Evolutionary conservation across 495 filamentous ascomycete genomes (phyloP), one percentile per base, ranked within the genome.

Genomic region (Talaromyces stipitatus): DNA sequence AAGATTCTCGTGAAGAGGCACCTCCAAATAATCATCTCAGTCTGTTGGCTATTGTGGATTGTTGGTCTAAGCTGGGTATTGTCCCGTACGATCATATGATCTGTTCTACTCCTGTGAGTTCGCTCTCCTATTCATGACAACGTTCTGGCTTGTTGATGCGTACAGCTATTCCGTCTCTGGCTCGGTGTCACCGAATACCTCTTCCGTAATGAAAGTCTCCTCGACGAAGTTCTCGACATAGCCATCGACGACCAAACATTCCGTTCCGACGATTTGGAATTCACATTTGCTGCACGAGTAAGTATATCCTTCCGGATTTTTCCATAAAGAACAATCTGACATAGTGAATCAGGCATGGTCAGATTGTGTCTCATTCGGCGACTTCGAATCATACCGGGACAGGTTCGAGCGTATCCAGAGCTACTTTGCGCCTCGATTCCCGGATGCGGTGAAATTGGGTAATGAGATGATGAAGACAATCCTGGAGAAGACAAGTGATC

Each of bases 21-120:
- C 76, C 86, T 18, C 90, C 87, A 24, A 98, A 98, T 71, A 97
- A 90, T 64, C 94, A 98, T 69, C 76, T 98, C 28, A 88, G 83
- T 71, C 80, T 98, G 50, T 81, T 98, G 33, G 95, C 92, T n/a
- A 98, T 98, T 82, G 94, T 97, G 26, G 94, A 98, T 72, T 97
- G 91, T 71, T 98, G 94, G 94, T 92, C 85, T 70, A 88, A 88
- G 58, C 78, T 96, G 12, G 88, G 85, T 29, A 98, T 96, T 60
- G 88, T 94, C 29, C 94, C 94, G 1, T 98, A 97, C 69, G 92
- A 97, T 70, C 94, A 98, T 75, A 97, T 97, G 91, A 96, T 98
- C 62, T 98, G 94, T 73, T 95, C 90, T 11, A 98, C 94, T 12
- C 94, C 94, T 53, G 85, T 87, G 68, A 69, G 81, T 74, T 45